Evolutionary conservation across 1,139 yeast genomes (phyloP).

Genomic region (Kurtzmaniella natalensis): DNA sequence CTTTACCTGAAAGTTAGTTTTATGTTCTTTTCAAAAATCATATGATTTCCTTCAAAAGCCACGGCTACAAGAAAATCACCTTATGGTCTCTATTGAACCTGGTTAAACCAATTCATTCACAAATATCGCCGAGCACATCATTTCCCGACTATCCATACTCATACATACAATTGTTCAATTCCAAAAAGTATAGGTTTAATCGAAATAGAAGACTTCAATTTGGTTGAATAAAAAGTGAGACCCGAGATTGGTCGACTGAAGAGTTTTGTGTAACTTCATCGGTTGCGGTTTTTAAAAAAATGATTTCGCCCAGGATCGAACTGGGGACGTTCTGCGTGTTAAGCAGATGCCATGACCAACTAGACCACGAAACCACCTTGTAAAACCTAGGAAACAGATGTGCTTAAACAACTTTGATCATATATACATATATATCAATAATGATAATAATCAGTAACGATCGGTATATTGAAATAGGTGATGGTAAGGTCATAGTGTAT

Average conservation of each 20-base stretch:
- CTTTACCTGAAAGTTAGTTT: conserved; percentile 2
- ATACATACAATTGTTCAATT: conserved; percentile 2
- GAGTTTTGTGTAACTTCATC: conserved; percentile 4
- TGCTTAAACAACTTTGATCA: no score
- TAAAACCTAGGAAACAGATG: no score
- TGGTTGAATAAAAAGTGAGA: conserved; percentile 5
- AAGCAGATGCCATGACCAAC: conserved; percentile 99
- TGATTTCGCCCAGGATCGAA: conserved; percentile 87
- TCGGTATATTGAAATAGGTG: no score
- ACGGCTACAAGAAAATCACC: no score
- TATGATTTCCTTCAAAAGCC: neutral
- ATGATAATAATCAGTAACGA: no score
- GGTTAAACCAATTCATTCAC: no score
- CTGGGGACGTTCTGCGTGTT: conserved; percentile 99
- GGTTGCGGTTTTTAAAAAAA: neutral
- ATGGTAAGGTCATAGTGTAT: no score
- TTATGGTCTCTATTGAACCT: no score
- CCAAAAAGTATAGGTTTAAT: neutral
- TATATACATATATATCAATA: no score
- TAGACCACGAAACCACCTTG: conserved; percentile 69
- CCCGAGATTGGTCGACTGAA: conserved; percentile 9
- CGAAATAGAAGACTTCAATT: conserved; percentile 3
- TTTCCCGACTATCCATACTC: no score
- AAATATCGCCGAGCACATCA: no score
- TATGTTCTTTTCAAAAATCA: no score